Percentiles rank a stretch among this genome's conserved stretches.
These are phyloP conservation scores for Xanthoconium separans DNA, from an alignment of 1,284 basidiomycete genomes.

Conservation along the genomic window DNA sequence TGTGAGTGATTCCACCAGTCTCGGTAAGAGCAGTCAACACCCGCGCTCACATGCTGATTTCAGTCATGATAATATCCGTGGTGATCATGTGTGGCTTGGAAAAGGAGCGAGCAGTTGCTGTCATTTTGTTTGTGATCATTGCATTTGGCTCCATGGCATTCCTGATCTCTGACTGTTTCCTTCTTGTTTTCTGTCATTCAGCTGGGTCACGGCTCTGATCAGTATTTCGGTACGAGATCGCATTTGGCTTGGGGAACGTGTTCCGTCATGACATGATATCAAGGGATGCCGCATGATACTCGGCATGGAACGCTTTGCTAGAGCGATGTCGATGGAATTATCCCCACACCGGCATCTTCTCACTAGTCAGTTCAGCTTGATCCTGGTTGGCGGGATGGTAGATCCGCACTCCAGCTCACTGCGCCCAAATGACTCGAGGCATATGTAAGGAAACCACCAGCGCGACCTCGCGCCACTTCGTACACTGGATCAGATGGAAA, in stretches of 20 bases:
- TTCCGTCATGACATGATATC: background rate
- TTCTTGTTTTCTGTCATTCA: background rate
- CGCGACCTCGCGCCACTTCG: background rate
- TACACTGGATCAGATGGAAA: background rate
- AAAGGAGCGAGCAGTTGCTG: slow-evolving; percentile 8
- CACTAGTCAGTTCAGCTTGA: slow-evolving; percentile 13
- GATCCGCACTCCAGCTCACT: background rate
- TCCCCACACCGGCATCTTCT: background rate
- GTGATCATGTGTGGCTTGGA: slow-evolving; percentile 5
- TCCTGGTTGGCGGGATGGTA: background rate
- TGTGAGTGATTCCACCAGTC: slow-evolving; percentile 7
- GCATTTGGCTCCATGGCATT: background rate
- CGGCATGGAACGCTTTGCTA: slow-evolving; percentile 24
- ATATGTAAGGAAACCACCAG: background rate
- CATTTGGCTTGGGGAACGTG: background rate
- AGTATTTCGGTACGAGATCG: slow-evolving; percentile 16
- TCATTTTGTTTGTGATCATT: slow-evolving; percentile 19
- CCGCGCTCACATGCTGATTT: slow-evolving; percentile 5
- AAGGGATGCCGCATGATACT: slow-evolving; percentile 24
- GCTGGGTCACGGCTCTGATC: slow-evolving; percentile 15
- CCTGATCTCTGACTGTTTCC: slow-evolving; percentile 5
- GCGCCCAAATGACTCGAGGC: background rate
- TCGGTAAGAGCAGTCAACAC: background rate
- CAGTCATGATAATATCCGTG: slow-evolving; percentile 17
- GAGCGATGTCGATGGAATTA: background rate